Percentiles rank a stretch among this genome's conserved stretches.
phyloP scores from a whole-genome alignment of 352 stramenopile genomes.

The Globisporangium splendens region DNA sequence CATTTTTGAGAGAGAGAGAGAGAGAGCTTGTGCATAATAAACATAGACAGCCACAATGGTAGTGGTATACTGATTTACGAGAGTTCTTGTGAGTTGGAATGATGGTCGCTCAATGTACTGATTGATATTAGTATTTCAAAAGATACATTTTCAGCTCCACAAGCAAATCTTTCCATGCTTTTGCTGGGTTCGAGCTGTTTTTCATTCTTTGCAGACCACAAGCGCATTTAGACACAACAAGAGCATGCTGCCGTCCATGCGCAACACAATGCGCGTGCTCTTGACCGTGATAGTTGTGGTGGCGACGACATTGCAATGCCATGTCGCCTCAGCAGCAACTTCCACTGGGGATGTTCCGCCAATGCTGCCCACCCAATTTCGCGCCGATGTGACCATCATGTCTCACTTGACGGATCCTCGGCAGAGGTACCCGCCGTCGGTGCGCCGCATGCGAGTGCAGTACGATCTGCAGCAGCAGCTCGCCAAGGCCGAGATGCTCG shows the following conservation, averaged over 20 bases:
- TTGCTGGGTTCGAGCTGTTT: no score
- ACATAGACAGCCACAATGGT: not conserved
- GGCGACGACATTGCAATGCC: not conserved
- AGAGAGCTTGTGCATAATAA: no score
- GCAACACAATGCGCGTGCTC: no score
- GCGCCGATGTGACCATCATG: constrained; percentile 45
- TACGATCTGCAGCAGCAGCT: constrained; percentile 65
- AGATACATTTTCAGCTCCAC: no score
- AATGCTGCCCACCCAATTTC: constrained; percentile 52
- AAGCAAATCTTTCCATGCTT: no score
- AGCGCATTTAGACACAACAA: no score
- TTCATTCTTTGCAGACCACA: no score
- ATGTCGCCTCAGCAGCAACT: not conserved
- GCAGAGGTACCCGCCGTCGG: constrained; percentile 52
- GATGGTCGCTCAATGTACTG: no score
- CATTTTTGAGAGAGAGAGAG: constrained; percentile 18
- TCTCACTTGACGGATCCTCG: constrained; percentile 62
- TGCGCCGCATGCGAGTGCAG: constrained; percentile 47
- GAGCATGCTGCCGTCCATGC: no score
- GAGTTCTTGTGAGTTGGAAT: no score
- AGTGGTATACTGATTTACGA: no score
- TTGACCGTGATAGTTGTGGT: not conserved
- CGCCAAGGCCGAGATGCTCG: constrained; percentile 53
- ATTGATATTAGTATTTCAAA: no score
- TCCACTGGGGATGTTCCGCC: constrained; percentile 7